Base-by-base conservation (phyloP, 2,329 filamentous ascomycete genomes). In the Lomentospora prolificans region DNA sequence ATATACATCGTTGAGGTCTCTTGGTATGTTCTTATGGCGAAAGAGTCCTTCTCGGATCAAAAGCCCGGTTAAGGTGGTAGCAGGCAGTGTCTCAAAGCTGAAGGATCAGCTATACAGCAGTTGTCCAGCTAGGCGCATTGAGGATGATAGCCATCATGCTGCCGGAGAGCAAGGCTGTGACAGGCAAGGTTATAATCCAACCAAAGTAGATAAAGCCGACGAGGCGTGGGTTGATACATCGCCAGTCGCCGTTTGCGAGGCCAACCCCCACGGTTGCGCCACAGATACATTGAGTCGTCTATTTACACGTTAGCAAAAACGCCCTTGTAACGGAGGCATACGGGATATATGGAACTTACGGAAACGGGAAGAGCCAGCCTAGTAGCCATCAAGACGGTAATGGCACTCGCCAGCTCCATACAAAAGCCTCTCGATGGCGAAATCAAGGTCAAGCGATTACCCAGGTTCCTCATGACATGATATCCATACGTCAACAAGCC, bases 401-500 rank as follows among this genome's bases (percentile, higher is more conserved):
- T 69, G 10, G 76, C 75, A 50, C 74, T 75, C 39, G 72, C 72
- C 57, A 78, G 69, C 61, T 77, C 75, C 73, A 76, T 77, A 57
- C 70, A 75, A 63, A 73, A 77, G 9, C 78, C 78, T 58, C 78
- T 70, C 3, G 71, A 72, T 2, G 78, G 78, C 7, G 76, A 79
- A 62, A 80, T 77, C 19, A 78, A 70, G 12, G 78, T 81, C 59
- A 81, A 71, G 44, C 77, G 72, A 66, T 80, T 81, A 7, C 78
- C 78, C 56, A 81, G 71, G 50, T 75, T 75, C 53, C 76, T 72
- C 76, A 82, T 81, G 62, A 84, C 82, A 62, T 84, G 80, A 66
- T 83, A 84, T 6, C 81, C 81, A 61, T 82, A 84, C 8, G 79
- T 81, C 68, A 78, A 72, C 57, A 84, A 70, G n/a, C 81, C 81